A percentile compares a stretch with the other conserved stretches of the same genome.
These are phyloP conservation scores for Saturnispora hagleri DNA, from an alignment of 805 yeast species.

Conservation along the genomic window DNA sequence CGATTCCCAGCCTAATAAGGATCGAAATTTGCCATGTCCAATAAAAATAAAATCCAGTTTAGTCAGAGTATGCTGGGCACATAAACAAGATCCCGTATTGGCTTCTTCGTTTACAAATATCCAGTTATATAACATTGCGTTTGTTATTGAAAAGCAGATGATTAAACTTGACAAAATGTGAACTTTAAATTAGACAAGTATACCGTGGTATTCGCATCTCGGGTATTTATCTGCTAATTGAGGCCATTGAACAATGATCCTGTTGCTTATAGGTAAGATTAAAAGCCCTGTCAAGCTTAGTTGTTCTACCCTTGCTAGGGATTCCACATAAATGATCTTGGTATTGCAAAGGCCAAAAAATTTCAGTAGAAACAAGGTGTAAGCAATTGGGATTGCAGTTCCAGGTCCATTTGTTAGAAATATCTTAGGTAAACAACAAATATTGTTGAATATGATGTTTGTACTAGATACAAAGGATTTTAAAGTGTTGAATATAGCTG, in stretches of 20 bases:
- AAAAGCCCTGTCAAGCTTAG: constrained; percentile 73
- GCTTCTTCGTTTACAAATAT: constrained; percentile 32
- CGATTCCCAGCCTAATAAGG: constrained; percentile 4
- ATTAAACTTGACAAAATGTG: constrained; percentile 41
- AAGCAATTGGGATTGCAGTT: constrained; percentile 62
- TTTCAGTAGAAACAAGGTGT: constrained; percentile 43
- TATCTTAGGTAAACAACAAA: constrained; percentile 19
- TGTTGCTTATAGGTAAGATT: constrained; percentile 59
- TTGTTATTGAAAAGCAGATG: constrained; percentile 45
- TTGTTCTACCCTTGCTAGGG: constrained; percentile 69
- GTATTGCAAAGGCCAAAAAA: constrained; percentile 38
- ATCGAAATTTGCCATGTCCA: constrained; percentile 23
- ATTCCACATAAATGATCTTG: constrained; percentile 70
- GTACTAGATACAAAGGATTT: constrained; percentile 24
- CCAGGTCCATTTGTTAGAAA: constrained; percentile 71
- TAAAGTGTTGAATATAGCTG: constrained; percentile 28
- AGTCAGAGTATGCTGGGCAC: constrained; percentile 43
- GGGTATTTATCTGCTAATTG: constrained; percentile 40
- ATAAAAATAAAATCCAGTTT: constrained; percentile 34
- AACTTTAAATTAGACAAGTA: constrained; percentile 43
- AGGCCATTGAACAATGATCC: constrained; percentile 89
- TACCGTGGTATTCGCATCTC: constrained; percentile 68
- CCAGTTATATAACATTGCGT: constrained; percentile 40
- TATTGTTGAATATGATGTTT: constrained; percentile 4
- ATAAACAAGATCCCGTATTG: neutral